A percentile compares a stretch with the other conserved stretches of the same genome.
These are phyloP conservation scores for Grigorovia humatica DNA, from an alignment of 805 yeast genomes.

Conservation along the genomic window DNA sequence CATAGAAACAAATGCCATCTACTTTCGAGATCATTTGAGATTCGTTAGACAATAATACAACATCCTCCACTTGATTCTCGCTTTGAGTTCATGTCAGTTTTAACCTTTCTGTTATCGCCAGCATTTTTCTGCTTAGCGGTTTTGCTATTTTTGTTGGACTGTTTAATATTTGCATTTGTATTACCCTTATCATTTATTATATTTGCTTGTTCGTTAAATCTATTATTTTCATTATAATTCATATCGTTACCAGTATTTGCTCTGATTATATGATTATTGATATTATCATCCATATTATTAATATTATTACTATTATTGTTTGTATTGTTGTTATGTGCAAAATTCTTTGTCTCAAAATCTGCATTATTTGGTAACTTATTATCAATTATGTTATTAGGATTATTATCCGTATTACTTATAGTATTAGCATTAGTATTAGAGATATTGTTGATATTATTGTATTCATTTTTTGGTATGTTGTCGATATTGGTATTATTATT, in stretches of 20 bases:
- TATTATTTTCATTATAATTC: background rate
- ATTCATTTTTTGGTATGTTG: background rate
- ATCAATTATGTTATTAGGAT: background rate
- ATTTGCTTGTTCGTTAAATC: background rate
- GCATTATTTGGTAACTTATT: background rate
- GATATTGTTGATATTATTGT: background rate
- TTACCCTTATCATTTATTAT: background rate
- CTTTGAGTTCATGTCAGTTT: background rate
- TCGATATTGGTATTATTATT: background rate
- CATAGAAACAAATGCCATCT: background rate
- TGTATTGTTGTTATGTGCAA: background rate
- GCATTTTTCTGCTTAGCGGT: background rate
- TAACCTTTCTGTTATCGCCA: background rate
- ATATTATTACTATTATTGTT: background rate
- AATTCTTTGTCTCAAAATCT: background rate
- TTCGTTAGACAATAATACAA: constrained; percentile 23
- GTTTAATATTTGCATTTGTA: background rate
- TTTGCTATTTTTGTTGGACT: background rate
- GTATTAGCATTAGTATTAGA: no score
- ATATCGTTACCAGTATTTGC: background rate
- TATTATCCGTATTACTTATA: background rate
- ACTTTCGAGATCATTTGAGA: background rate
- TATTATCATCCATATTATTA: background rate
- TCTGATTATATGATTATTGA: background rate
- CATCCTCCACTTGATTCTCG: constrained; percentile 21